Percentiles rank a stretch among this genome's conserved stretches.
These are phyloP conservation scores for Gilbertella persicaria DNA, from an alignment of 371 early-diverging fungal genomes.

Conservation along the genomic window DNA sequence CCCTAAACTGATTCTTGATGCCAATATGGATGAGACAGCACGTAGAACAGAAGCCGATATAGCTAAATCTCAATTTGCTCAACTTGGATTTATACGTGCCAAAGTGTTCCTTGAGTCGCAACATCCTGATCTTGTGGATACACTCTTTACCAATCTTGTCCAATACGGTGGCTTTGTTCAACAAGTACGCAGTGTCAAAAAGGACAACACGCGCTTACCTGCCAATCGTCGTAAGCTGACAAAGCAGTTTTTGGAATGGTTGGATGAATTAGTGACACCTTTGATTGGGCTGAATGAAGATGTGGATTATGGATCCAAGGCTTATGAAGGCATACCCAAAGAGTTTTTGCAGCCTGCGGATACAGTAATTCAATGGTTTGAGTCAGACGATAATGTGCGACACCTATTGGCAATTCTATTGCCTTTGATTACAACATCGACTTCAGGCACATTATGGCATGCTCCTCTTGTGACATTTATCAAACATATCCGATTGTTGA, in stretches of 20 bases:
- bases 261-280: slow-evolving; percentile 45
- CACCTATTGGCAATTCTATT: slow-evolving; percentile 35
- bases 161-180: slow-evolving; percentile 30
- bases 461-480: slow-evolving; percentile 38
- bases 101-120: slow-evolving; percentile 30
- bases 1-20: slow-evolving; percentile 40
- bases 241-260: slow-evolving; percentile 41
- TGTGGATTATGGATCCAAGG: slow-evolving; percentile 12
- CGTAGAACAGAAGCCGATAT: slow-evolving; percentile 31
- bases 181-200: slow-evolving; percentile 10
- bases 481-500: slow-evolving; percentile 40
- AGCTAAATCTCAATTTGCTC: slow-evolving; percentile 21
- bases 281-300: slow-evolving; percentile 39
- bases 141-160: slow-evolving; percentile 23
- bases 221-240: slow-evolving; percentile 42
- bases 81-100: slow-evolving; percentile 24
- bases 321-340: slow-evolving; percentile 28
- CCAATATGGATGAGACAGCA: slow-evolving; percentile 23
- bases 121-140: slow-evolving; percentile 30
- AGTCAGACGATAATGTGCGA: slow-evolving; percentile 40
- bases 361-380: slow-evolving; percentile 41
- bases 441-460: slow-evolving; percentile 40
- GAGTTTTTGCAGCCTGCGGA: not conserved
- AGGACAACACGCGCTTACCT: slow-evolving; percentile 31
- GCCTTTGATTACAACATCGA: slow-evolving; percentile 37